Conservation (phyloP, 2,329 filamentous ascomycete genomes). For the Colletotrichum sp. region DNA sequence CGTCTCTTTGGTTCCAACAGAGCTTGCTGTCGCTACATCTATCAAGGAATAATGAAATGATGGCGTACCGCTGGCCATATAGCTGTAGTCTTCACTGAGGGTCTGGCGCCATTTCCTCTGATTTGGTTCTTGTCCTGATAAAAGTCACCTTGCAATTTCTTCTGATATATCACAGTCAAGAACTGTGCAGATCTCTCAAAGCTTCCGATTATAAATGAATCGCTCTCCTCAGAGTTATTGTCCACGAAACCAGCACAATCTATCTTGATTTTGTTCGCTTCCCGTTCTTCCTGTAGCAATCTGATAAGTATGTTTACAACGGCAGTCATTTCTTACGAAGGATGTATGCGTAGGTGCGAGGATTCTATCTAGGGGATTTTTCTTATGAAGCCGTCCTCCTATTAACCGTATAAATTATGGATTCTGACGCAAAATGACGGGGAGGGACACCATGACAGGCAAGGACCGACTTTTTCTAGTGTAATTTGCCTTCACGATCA, state of each 20-base stretch:
- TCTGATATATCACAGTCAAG: background rate
- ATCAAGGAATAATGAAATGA: too few species aligned
- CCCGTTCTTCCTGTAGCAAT: too few species aligned
- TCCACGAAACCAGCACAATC: background rate
- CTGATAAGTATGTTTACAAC: background rate
- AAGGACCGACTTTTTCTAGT: background rate
- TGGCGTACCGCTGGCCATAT: fast-evolving
- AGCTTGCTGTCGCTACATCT: too few species aligned
- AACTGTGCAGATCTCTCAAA: background rate
- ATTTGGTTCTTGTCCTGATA: background rate
- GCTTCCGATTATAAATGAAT: background rate
- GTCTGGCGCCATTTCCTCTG: background rate
- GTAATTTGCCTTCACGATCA: background rate
- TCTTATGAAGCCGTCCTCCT: background rate
- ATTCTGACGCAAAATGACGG: fast-evolving
- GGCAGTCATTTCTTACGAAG: background rate
- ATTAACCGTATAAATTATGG: background rate
- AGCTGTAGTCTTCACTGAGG: background rate
- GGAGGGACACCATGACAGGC: fast-evolving
- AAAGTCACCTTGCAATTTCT: too few species aligned
- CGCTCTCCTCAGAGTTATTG: background rate
- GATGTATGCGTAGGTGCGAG: background rate
- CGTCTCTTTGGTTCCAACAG: background rate
- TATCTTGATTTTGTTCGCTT: too few species aligned
- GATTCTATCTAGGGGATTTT: background rate